These are phyloP conservation scores for Sporisorium exsertum DNA, from an alignment of 1,284 basidiomycete genomes.

Conservation along the genomic window DNA sequence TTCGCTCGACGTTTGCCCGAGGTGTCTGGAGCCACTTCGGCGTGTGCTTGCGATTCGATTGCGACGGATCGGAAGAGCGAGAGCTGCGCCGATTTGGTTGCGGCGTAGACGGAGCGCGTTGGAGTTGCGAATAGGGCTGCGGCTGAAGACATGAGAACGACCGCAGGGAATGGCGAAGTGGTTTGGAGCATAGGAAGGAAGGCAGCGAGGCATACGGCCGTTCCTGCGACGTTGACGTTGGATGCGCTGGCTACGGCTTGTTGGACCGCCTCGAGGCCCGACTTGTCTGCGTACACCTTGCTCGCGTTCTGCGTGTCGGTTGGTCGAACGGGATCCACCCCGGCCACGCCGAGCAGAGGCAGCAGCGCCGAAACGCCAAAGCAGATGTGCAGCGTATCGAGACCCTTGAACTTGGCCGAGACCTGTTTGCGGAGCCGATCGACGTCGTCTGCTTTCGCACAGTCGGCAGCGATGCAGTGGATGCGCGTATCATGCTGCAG, in stretches of 20 bases:
- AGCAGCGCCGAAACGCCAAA: conserved; percentile 87
- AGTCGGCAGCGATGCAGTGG: conserved; percentile 75
- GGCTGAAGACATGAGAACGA: conserved; percentile 83
- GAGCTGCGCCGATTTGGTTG: conserved; percentile 84
- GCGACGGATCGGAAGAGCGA: conserved; percentile 82
- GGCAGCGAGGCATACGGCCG: conserved; percentile 71
- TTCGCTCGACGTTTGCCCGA: conserved; percentile 26
- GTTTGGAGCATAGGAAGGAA: conserved; percentile 79
- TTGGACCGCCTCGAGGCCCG: conserved; percentile 69
- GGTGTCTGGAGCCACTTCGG: conserved; percentile 16
- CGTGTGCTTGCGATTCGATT: conserved; percentile 75
- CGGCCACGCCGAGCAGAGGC: conserved; percentile 81
- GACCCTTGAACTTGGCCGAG: conserved; percentile 76
- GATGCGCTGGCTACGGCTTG: conserved; percentile 68
- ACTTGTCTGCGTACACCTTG: conserved; percentile 72
- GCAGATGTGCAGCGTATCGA: conserved; percentile 85
- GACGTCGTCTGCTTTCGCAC: conserved; percentile 78
- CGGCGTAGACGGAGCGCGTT: conserved; percentile 84
- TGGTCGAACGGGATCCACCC: conserved; percentile 72
- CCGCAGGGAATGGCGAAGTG: conserved; percentile 78
- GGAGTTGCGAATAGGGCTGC: conserved; percentile 86
- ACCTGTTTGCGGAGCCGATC: conserved; percentile 75
- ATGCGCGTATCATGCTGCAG: conserved; percentile 56
- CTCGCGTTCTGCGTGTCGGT: conserved; percentile 69
- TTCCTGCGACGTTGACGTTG: conserved; percentile 72